Evolutionary conservation across 495 filamentous ascomycete genomes (phyloP), one percentile per base, ranked within the genome.

Genomic region (Neurospora hispaniola): DNA sequence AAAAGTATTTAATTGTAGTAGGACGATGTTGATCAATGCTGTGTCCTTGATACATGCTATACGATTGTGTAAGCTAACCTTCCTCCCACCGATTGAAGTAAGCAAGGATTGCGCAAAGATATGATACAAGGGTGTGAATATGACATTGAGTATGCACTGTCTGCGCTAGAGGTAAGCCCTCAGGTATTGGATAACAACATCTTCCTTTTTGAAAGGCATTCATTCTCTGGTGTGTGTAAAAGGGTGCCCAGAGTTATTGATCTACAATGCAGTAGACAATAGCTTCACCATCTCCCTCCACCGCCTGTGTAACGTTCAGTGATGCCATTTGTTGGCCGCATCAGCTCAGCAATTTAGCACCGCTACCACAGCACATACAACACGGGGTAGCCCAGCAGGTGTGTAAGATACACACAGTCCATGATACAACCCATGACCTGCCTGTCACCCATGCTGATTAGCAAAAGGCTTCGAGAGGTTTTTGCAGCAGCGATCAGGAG

Each of bases 291-390:
- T 62, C 23, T 62, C 27, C 27, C 54, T 35, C 54, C 54, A 62
- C 54, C 54, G 23, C 54, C 7, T 62, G 54, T 62, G 54, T 62
- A 62, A 62, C 54, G 16, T 62, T 62, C 42, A 43, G 70, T 76
- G 74, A 76, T 76, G 74, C 74, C 74, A 76, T 76, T 68, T 12
- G 39, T 70, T 38, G 69, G 74, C 70, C 74, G 71, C 69, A 71
- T 20, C 74, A 73, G 35, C 72, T 72, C 20, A 23, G 20, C 66
- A 38, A 38, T 35, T n/a, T 16, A n/a, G 42, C 38, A 62, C 27
- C 42, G n/a, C 42, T 41, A 23, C 54, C 27, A 62, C 54, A 62
- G 12, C 23, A 62, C 27, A 62, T 27, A 18, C 54, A 18, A 27
- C 35, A 62, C 54, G 27, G 46, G 6, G 54, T 35, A 16, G 54